A percentile compares a stretch with the other conserved stretches of the same genome.
Evolutionary conservation across 2,329 filamentous ascomycete genomes (phyloP).

Genomic region (Plectosphaerella cucumerina): DNA sequence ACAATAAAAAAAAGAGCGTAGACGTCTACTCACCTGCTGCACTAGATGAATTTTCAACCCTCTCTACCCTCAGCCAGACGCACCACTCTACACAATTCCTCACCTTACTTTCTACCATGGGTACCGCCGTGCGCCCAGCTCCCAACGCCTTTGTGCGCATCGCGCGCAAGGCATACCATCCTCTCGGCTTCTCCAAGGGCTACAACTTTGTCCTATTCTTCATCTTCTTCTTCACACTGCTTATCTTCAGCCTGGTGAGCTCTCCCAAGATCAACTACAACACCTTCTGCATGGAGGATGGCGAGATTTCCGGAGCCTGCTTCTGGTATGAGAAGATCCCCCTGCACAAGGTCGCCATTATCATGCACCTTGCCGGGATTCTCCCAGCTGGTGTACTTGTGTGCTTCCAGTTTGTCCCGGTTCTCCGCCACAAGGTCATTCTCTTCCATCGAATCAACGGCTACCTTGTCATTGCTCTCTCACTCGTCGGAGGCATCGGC

Average conservation of each 20-base stretch:
- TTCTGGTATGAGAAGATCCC: conserved; percentile 25
- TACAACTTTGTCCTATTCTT: conserved; percentile 56
- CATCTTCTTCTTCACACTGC: conserved; percentile 39
- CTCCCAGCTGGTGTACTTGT: conserved; percentile 40
- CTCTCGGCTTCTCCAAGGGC: conserved; percentile 49
- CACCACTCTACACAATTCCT: too few relatives aligned
- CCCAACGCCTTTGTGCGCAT: conserved; percentile 14
- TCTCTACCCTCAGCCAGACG: too few relatives aligned
- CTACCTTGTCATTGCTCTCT: conserved; percentile 47
- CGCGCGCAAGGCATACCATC: conserved; percentile 30
- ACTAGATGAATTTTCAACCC: too few relatives aligned
- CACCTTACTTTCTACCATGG: too few relatives aligned
- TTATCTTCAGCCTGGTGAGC: conserved; percentile 44
- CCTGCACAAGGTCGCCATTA: conserved; percentile 32
- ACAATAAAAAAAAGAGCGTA: too few relatives aligned
- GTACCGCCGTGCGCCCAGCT: too few relatives aligned
- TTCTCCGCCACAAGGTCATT: conserved; percentile 40
- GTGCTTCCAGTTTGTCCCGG: conserved; percentile 44
- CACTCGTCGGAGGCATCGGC: conserved; percentile 38
- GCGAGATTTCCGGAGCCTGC: conserved; percentile 30
- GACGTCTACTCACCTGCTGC: too few relatives aligned
- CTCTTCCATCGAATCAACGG: conserved; percentile 58
- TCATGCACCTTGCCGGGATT: conserved; percentile 40
- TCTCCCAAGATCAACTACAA: conserved; percentile 40
- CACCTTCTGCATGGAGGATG: conserved; percentile 23